A percentile compares a stretch with the other conserved stretches of the same genome.
Conservation (phyloP, 495 filamentous ascomycete genomes). For the Trichoderma virens region DNA sequence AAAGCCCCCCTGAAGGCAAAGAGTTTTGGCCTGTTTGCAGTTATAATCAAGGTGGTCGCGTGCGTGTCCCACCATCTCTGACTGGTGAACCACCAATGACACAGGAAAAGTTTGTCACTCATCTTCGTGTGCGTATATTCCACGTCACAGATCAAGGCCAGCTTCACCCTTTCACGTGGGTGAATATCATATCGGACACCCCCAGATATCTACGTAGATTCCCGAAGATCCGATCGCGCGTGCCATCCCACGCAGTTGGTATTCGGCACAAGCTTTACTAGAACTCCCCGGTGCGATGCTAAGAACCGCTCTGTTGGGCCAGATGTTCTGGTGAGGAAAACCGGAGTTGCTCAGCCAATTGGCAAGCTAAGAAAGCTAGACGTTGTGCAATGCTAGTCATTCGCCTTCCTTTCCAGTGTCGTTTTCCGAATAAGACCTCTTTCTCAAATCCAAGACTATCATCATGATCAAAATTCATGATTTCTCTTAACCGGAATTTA, state of each 20-base stretch:
- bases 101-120: not conserved
- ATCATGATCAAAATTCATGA: too few species aligned
- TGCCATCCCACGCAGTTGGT: not conserved
- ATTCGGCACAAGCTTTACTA: not conserved
- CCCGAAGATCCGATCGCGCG: not conserved
- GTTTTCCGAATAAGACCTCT: too few species aligned
- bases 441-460: too few species aligned
- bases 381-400: too few species aligned
- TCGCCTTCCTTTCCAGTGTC: too few species aligned
- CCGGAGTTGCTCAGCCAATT: not conserved
- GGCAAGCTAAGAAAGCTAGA: not conserved
- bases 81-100: too few species aligned
- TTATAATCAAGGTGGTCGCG: not conserved
- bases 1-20: too few species aligned
- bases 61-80: not conserved
- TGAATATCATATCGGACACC: too few species aligned
- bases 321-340: not conserved
- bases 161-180: too few species aligned
- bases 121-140: not conserved
- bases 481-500: too few species aligned
- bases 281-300: not conserved
- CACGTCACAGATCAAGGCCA: not conserved
- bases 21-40: too few species aligned
- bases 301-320: not conserved
- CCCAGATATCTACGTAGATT: not conserved